Conservation (phyloP, 2,329 filamentous ascomycete species). For the Colletotrichum navitas region DNA sequence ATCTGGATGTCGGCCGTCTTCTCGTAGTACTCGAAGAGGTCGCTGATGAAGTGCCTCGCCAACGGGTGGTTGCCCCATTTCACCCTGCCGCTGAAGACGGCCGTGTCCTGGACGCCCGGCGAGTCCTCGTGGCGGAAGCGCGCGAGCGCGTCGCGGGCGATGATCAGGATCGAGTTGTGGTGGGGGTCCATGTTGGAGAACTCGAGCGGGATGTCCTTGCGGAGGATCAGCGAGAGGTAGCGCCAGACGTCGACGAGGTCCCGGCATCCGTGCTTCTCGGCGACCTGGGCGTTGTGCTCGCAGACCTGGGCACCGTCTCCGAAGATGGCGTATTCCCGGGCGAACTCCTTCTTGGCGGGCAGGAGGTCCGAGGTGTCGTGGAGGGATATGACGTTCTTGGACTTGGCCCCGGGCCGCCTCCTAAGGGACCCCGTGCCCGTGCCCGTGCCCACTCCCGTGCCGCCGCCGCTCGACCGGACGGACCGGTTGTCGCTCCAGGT, state of each 20-base stretch:
- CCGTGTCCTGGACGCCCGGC: conserved; percentile 40
- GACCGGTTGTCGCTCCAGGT: conserved; percentile 70
- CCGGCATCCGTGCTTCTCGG: conserved; percentile 75
- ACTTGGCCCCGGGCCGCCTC: conserved; percentile 60
- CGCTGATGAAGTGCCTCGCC: conserved; percentile 70
- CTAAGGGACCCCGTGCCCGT: conserved; percentile 57
- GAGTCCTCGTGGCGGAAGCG: conserved; percentile 48
- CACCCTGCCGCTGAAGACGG: conserved; percentile 67
- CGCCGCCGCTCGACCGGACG: conserved; percentile 70
- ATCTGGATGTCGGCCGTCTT: conserved; percentile 74
- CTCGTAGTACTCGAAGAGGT: conserved; percentile 75
- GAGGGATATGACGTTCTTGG: conserved; percentile 80
- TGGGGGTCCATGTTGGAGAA: conserved; percentile 67
- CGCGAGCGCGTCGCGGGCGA: conserved; percentile 73
- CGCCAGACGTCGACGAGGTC: conserved; percentile 88
- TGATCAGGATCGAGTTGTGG: conserved; percentile 73
- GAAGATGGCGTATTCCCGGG: conserved; percentile 84
- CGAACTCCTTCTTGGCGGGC: conserved; percentile 84
- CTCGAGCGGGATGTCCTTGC: conserved; percentile 80
- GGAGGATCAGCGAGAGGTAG: conserved; percentile 81
- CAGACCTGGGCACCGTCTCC: conserved; percentile 87
- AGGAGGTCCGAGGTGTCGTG: conserved; percentile 77
- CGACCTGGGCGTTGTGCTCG: conserved; percentile 83
- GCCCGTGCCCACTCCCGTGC: conserved; percentile 69
- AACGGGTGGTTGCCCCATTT: conserved; percentile 78